These are phyloP conservation scores for Fonsecaea nubica DNA, from an alignment of 2,329 filamentous ascomycete genomes.

Conservation along the genomic window DNA sequence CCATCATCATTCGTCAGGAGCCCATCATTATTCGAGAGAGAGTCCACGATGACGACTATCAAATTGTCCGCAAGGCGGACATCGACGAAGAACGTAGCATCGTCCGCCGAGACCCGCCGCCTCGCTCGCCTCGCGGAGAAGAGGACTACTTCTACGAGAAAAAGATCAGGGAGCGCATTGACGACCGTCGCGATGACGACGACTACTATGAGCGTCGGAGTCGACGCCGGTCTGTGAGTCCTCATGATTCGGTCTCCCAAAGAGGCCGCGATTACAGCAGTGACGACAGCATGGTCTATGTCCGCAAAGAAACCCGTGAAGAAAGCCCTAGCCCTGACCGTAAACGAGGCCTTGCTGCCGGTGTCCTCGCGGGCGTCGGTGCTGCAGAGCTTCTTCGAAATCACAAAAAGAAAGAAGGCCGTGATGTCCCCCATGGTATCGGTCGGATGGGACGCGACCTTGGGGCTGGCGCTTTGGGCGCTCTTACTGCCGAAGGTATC, in stretches of 20 bases:
- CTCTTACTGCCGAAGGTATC: slow-evolving; percentile 65
- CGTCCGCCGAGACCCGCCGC: slow-evolving; percentile 43
- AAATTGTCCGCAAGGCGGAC: slow-evolving; percentile 65
- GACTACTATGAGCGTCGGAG: slow-evolving; percentile 67
- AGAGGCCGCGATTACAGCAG: slow-evolving; percentile 59
- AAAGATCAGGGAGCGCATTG: slow-evolving; percentile 39
- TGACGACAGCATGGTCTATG: slow-evolving; percentile 68
- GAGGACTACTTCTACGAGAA: slow-evolving; percentile 43
- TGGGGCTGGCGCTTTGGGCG: slow-evolving; percentile 67
- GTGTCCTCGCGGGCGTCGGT: slow-evolving; percentile 65
- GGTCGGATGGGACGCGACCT: slow-evolving; percentile 59
- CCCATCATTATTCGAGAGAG: slow-evolving; percentile 64
- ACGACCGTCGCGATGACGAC: slow-evolving; percentile 60
- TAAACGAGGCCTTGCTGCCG: slow-evolving; percentile 66
- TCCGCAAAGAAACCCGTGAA: slow-evolving; percentile 56
- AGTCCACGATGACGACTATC: slow-evolving; percentile 62
- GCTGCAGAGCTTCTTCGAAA: slow-evolving; percentile 66
- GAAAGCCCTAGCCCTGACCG: slow-evolving; percentile 53
- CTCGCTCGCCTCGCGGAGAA: slow-evolving; percentile 36
- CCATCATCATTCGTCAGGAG: slow-evolving; percentile 61
- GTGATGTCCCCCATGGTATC: slow-evolving; percentile 58
- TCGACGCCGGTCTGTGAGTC: slow-evolving; percentile 60
- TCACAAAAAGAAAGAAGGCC: slow-evolving; percentile 63
- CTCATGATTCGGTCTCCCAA: slow-evolving; percentile 61
- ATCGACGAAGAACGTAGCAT: slow-evolving; percentile 55